These are phyloP conservation scores for Aspergillus luchuensis DNA, from an alignment of 2,329 filamentous ascomycete species.

Conservation along the genomic window DNA sequence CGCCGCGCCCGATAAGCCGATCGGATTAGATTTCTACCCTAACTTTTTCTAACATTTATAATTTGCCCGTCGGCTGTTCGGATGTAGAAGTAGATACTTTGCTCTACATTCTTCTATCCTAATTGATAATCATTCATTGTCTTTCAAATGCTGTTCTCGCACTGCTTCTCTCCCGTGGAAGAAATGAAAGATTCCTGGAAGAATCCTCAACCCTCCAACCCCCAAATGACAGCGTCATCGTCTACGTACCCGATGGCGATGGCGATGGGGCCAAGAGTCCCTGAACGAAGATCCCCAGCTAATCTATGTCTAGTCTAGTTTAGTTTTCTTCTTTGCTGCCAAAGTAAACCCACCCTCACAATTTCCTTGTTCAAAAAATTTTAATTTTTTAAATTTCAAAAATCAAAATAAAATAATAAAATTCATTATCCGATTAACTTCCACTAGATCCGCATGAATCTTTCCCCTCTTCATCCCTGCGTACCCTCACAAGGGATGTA, in stretches of 20 bases:
- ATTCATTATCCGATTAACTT: not conserved
- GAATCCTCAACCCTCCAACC: not conserved
- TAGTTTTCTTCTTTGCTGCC: not conserved
- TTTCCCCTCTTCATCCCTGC: slow-evolving; percentile 4
- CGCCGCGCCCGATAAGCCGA: not conserved
- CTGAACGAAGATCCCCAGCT: not conserved
- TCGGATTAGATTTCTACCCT: not conserved
- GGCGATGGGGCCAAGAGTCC: not conserved
- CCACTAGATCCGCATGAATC: not conserved
- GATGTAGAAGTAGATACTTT: too few species aligned
- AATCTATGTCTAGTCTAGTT: not conserved
- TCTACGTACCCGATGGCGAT: slow-evolving; percentile 11
- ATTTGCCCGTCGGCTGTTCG: too few species aligned
- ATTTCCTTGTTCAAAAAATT: not conserved
- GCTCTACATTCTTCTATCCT: too few species aligned
- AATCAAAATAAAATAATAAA: not conserved
- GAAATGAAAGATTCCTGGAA: not conserved
- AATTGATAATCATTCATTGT: too few species aligned
- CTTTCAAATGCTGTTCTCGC: not conserved
- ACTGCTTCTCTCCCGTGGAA: not conserved
- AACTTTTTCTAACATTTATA: too few species aligned
- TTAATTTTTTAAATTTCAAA: not conserved
- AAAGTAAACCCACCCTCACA: too few species aligned
- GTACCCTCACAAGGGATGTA: slow-evolving; percentile 8
- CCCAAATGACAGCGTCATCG: slow-evolving; percentile 8